phyloP scores from a whole-genome alignment of 176 grass and related monocot genomes.

The Oryza australiensis region DNA sequence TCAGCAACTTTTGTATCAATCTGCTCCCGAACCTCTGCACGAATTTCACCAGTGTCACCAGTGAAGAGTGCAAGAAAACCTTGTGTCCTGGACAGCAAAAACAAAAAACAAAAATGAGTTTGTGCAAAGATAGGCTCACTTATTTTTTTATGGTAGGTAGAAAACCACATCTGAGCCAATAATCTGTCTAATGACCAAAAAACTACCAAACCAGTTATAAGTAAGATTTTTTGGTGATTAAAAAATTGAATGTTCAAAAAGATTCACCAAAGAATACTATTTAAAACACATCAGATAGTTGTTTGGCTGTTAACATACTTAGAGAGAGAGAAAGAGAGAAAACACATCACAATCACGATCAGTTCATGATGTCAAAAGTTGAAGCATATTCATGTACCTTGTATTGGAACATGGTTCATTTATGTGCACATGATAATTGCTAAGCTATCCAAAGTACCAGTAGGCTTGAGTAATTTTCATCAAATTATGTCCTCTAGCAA shows the following conservation, averaged over 20 bases:
- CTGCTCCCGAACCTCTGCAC: conserved; percentile 83
- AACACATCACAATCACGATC: background rate
- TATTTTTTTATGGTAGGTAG: background rate
- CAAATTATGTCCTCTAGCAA: background rate
- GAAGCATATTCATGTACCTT: background rate
- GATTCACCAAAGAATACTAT: background rate
- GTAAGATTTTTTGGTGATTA: background rate
- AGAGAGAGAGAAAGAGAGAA: background rate
- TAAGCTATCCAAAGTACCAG: background rate
- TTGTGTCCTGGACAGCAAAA: conserved; percentile 64
- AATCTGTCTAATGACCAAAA: background rate
- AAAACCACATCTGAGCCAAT: background rate
- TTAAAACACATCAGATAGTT: background rate
- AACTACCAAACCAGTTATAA: background rate
- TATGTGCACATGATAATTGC: background rate
- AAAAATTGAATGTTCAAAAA: background rate
- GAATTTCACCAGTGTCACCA: conserved; percentile 96
- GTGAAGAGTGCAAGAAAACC: conserved; percentile 96
- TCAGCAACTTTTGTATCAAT: conserved; percentile 92
- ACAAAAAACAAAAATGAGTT: conserved; percentile 23
- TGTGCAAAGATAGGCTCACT: background rate
- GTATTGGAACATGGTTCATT: background rate
- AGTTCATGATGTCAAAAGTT: background rate
- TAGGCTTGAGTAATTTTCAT: conserved; percentile 6
- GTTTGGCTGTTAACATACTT: background rate